Evolutionary conservation across 2,329 filamentous ascomycete species (phyloP), one percentile per base, ranked within the genome.

Genomic region (Alternaria solani): DNA sequence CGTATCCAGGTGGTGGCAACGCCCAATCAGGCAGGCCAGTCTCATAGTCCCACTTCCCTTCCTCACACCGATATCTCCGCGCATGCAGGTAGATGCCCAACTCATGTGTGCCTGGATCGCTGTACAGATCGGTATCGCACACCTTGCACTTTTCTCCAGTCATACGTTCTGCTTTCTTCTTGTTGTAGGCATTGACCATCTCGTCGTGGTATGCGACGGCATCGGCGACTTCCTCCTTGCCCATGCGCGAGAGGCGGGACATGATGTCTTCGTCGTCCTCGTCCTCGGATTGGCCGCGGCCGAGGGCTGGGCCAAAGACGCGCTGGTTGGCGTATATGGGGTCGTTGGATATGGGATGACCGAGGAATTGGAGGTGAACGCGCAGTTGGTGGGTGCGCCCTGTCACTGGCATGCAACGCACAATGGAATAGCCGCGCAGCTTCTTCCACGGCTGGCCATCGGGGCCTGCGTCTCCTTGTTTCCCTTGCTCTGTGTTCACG

Each of bases 241-340:
- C 95, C 93, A 99, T 97, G 32, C 89, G 88, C 32, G 89, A 88
- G 4, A 99, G 86, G 1, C 93, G 88, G 20, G 89, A 89, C 76
- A 99, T 94, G 68, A 99, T 91, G 74, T 96, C 93, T 61, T 95
- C 91, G 76, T 99, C 95, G 42, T 90, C 88, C 58, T 93, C 90
- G 26, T 86, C 86, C 20, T 84, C 84, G 3, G 86, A 88, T 51
- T 94, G 90, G 14, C 83, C 82, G 49, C 82, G 86, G 16, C 92
- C 95, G 0, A 99, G 87, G 9, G 89, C 86, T 1, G 89, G 83
- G 0, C 95, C 95, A 84, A 96, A 99, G 11, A 99, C 95, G 58
- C 89, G 89, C 74, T 92, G 89, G 75, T 99, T 99, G 71, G 92
- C 93, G 78, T 99, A 99, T 70, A 99, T 98, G 7, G 95, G 95